phyloP scores from a whole-genome alignment of 2,329 filamentous ascomycete species.

The Fusarium tupiense region DNA sequence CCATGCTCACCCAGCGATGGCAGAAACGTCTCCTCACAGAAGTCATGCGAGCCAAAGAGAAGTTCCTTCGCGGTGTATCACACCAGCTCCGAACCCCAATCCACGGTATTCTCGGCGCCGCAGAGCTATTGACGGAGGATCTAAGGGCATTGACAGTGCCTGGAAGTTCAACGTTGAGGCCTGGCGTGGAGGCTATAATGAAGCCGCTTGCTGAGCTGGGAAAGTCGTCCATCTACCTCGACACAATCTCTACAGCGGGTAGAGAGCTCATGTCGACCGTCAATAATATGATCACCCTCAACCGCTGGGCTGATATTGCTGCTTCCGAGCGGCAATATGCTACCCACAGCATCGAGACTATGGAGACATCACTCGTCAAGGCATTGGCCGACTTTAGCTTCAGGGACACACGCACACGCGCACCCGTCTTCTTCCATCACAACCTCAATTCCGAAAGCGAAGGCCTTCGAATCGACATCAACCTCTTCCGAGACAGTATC shows the following conservation, averaged over 20 bases:
- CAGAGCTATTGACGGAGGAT: conserved; percentile 54
- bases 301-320: conserved; percentile 51
- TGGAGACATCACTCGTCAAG: conserved; percentile 26
- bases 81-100: conserved; percentile 60
- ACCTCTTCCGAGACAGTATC: conserved; percentile 54
- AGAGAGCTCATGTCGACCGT: conserved; percentile 56
- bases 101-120: conserved; percentile 54
- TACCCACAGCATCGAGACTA: conserved; percentile 12
- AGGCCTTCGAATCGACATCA: conserved; percentile 49
- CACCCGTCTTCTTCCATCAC: conserved; percentile 32
- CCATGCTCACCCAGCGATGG: conserved; percentile 50
- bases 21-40: conserved; percentile 52
- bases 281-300: conserved; percentile 55
- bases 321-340: conserved; percentile 45
- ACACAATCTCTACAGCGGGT: conserved; percentile 52
- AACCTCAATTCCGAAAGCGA: conserved; percentile 32
- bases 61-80: conserved; percentile 56
- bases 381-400: background rate
- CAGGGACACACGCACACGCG: conserved; percentile 10
- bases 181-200: background rate
- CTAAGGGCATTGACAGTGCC: conserved; percentile 39
- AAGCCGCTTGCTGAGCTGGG: background rate
- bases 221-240: conserved; percentile 34
- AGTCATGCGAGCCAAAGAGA: conserved; percentile 55
- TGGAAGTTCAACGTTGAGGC: background rate